These are phyloP conservation scores for Cystobasidiopsis lactophilus DNA, from an alignment of 768 basidiomycete genomes.

Conservation along the genomic window DNA sequence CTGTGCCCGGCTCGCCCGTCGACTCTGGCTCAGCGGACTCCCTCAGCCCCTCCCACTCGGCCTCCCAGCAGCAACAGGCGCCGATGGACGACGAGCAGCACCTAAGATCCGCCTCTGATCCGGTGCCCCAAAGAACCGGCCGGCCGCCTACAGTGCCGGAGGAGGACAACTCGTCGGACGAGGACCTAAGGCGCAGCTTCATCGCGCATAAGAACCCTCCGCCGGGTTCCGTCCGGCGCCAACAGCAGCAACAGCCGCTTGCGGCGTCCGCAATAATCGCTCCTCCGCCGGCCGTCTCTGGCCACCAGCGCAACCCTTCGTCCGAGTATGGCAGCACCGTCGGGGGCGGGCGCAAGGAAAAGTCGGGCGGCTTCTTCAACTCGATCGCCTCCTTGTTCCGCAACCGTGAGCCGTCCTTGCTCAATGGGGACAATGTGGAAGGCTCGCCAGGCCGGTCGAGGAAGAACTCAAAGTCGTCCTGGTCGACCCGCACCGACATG, in stretches of 20 bases:
- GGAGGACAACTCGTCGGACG: not conserved
- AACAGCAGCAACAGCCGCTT: not conserved
- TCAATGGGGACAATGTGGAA: constrained; percentile 4
- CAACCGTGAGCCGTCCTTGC: not conserved
- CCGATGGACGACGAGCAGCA: constrained; percentile 7
- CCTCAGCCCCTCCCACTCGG: constrained; percentile 5
- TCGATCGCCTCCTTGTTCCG: constrained; percentile 3
- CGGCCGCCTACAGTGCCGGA: not conserved
- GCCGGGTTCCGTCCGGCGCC: too few relatives aligned
- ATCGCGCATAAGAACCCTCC: not conserved
- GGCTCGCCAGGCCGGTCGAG: constrained; percentile 1
- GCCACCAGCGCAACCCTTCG: not conserved
- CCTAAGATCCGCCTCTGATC: constrained; percentile 1
- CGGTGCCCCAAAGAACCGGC: not conserved
- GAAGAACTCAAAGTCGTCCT: not conserved
- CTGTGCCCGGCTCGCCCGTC: not conserved
- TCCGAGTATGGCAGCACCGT: not conserved
- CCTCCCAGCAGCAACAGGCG: constrained; percentile 4
- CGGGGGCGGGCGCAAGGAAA: not conserved
- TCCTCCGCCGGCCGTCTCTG: not conserved
- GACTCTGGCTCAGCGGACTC: not conserved
- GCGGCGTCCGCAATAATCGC: not conserved
- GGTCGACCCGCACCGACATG: constrained; percentile 5
- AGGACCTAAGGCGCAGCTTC: not conserved
- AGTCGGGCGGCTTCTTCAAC: constrained; percentile 7